Conservation (phyloP, 768 basidiomycete genomes). For the Dacryopinax primogenitus region DNA sequence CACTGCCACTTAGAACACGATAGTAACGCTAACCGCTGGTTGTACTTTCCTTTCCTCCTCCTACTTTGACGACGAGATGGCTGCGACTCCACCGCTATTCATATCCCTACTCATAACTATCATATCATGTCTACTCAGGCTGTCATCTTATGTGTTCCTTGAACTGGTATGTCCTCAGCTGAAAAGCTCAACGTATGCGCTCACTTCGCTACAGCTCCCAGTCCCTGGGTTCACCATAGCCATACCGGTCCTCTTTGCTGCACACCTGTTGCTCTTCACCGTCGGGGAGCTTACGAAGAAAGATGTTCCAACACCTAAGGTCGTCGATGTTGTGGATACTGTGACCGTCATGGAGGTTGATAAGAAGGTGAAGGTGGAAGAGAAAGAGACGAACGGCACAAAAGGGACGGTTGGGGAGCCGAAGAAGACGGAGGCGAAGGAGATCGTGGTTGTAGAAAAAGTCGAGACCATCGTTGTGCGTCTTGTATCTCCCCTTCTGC, state of each 20-base stretch:
- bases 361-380: neutral
- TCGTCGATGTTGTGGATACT: constrained; percentile 8
- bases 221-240: neutral
- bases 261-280: neutral
- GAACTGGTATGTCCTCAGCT: neutral
- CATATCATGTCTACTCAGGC: neutral
- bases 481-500: neutral
- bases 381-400: neutral
- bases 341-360: constrained; percentile 6
- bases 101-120: neutral
- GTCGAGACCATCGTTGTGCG: neutral
- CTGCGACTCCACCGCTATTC: neutral
- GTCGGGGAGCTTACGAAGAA: neutral
- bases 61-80: neutral
- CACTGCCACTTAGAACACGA: neutral
- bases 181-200: no score
- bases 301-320: neutral
- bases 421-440: neutral
- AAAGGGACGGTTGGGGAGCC: neutral
- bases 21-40: neutral
- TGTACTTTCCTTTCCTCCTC: neutral
- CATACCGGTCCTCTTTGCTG: neutral
- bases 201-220: neutral
- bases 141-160: neutral
- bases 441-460: neutral